Evolutionary conservation across 1,284 basidiomycete species (phyloP), one percentile per base, ranked within the genome.

Genomic region (Cutaneotrichosporon mucoides): DNA sequence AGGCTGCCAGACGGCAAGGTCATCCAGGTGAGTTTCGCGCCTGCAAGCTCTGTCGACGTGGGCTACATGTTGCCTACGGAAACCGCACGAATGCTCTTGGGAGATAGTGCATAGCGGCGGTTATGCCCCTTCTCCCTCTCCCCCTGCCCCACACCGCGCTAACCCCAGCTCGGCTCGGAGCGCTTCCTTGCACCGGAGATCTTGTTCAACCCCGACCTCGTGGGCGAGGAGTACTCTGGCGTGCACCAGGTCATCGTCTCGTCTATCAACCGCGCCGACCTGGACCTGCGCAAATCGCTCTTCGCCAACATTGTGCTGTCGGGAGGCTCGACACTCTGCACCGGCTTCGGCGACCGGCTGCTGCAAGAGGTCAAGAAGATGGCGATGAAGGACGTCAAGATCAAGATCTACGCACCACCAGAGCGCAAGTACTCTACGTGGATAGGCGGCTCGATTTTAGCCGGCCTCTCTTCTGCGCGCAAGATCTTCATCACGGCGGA

Each of bases 401-500:
- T 99, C 79, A 97, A 97, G 82, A 99, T 99, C 71, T 97, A 92
- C 69, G 96, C 96, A 11, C 96, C 96, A 36, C 96, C 96, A n/a
- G 96, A 99, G 79, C 87, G 96, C 6, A 40, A 78, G 81, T 99
- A 99, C 79, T 94, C 93, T 15, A 99, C 95, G 33, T 99, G 96
- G 96, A 99, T 99, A 69, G 96, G 96, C 55, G 95, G 95, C 5
- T 93, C 90, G 59, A 96, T 96, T 73, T 80, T 98, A 56, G 95
- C 95, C 48, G 94, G 95, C 42, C 79, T 99, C 60, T 94, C 87
- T 68, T 97, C 96, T 16, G 99, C 99, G 82, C 98, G 94, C 81
- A 96, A 96, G 92, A 95, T 96, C 92, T 96, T 92, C 92, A 92
- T 99, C 50, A 96, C 92, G 45, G 94, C 95, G 45, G 96, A 99